A percentile compares a stretch with the other conserved stretches of the same genome.
Conservation (phyloP, 345 rosid genomes). For the Noccaea caerulescens region DNA sequence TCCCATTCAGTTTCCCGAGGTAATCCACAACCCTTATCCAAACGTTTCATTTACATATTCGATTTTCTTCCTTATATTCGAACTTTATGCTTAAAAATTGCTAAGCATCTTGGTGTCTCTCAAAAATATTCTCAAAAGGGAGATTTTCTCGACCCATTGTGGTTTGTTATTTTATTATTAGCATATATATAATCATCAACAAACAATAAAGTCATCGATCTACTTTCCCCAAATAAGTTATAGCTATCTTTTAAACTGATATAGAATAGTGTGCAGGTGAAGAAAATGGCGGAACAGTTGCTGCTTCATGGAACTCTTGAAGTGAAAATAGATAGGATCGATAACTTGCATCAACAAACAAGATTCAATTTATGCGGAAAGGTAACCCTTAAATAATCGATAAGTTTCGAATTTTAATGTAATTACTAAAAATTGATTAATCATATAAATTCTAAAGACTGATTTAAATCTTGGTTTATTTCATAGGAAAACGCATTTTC, state of each 20-base stretch:
- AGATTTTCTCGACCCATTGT: constrained; percentile 14
- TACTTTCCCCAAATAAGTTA: not conserved
- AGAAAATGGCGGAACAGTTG: constrained; percentile 39
- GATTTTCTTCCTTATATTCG: constrained; percentile 30
- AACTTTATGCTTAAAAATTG: constrained; percentile 10
- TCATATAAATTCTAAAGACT: not conserved
- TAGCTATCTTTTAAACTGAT: not conserved
- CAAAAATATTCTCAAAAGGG: constrained; percentile 18
- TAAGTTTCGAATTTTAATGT: not conserved
- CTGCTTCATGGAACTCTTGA: constrained; percentile 71
- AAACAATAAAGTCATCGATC: not conserved
- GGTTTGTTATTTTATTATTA: constrained; percentile 11
- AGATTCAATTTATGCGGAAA: constrained; percentile 48
- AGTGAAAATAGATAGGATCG: constrained; percentile 55
- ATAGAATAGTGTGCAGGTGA: constrained; percentile 14
- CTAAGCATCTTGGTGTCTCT: constrained; percentile 12
- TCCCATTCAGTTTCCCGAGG: constrained; percentile 37
- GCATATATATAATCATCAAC: not conserved
- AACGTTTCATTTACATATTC: constrained; percentile 32
- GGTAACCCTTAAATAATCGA: constrained; percentile 38
- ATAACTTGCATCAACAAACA: constrained; percentile 50
- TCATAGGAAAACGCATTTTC: not conserved
- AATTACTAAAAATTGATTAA: not conserved
- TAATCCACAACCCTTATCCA: constrained; percentile 40
- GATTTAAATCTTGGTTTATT: no score